Conservation (phyloP, 441 rosid genomes). For the Arabidopsis lyrata region DNA sequence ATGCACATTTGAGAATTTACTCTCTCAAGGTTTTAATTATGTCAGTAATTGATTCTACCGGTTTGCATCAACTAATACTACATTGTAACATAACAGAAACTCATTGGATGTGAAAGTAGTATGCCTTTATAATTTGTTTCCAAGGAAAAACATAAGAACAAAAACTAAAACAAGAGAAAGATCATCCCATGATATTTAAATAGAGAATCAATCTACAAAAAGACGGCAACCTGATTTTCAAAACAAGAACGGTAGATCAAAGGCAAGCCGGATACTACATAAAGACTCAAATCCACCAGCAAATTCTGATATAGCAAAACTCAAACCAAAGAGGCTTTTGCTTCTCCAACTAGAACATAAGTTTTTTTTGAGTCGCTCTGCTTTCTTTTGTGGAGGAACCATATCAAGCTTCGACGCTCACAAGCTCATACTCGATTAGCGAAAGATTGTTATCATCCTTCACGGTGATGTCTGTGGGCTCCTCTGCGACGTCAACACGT, state of each 20-base stretch:
- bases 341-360: conserved; percentile 19
- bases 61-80: no score
- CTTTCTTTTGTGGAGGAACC: conserved; percentile 18
- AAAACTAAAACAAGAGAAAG: conserved; percentile 20
- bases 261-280: conserved; percentile 37
- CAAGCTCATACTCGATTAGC: conserved; percentile 78
- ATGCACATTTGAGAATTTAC: no score
- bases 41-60: no score
- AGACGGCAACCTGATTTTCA: conserved; percentile 27
- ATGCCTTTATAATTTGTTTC: neutral
- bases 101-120: neutral
- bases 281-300: conserved; percentile 33
- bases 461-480: conserved; percentile 64
- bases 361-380: conserved; percentile 15
- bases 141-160: neutral
- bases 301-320: conserved; percentile 40
- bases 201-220: conserved; percentile 35
- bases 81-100: neutral
- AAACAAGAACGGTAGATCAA: conserved; percentile 19
- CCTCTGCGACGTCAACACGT: conserved; percentile 57
- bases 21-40: no score
- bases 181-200: conserved; percentile 29
- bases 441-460: conserved; percentile 89
- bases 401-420: conserved; percentile 56
- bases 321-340: conserved; percentile 22